These are phyloP conservation scores for Cronartium quercuum DNA, from an alignment of 1,284 basidiomycete genomes.

Conservation along the genomic window DNA sequence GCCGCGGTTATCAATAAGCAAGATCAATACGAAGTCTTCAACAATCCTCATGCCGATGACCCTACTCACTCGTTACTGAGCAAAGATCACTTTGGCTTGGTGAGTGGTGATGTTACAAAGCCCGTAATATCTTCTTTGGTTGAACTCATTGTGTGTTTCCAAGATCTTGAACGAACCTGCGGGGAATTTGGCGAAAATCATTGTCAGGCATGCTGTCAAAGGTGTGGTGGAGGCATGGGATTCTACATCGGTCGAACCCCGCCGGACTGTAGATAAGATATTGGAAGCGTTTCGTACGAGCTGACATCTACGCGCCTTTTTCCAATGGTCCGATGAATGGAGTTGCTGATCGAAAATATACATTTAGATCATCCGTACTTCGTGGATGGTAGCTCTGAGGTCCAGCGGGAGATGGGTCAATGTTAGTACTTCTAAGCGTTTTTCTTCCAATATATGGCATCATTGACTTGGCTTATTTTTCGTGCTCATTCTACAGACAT, in stretches of 20 bases:
- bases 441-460: not conserved
- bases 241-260: constrained; percentile 36
- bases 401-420: constrained; percentile 39
- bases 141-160: not conserved
- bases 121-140: not conserved
- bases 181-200: constrained; percentile 50
- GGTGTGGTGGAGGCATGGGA: constrained; percentile 73
- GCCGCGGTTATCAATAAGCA: constrained; percentile 39
- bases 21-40: constrained; percentile 39
- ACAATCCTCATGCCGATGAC: constrained; percentile 46
- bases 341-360: not conserved
- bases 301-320: not conserved
- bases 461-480: not conserved
- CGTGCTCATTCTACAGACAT: constrained; percentile 24
- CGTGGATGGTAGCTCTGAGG: constrained; percentile 38
- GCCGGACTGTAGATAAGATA: constrained; percentile 27
- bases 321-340: not conserved
- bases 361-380: constrained; percentile 37
- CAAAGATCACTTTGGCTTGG: constrained; percentile 49
- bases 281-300: constrained; percentile 37
- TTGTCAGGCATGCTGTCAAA: constrained; percentile 60
- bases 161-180: constrained; percentile 50
- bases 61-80: constrained; percentile 47
- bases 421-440: constrained; percentile 1
- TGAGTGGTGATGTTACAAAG: not conserved